A percentile compares a stretch with the other conserved stretches of the same genome.
phyloP scores from a whole-genome alignment of 805 yeast genomes.

The Zygotorulaspora sp. region DNA sequence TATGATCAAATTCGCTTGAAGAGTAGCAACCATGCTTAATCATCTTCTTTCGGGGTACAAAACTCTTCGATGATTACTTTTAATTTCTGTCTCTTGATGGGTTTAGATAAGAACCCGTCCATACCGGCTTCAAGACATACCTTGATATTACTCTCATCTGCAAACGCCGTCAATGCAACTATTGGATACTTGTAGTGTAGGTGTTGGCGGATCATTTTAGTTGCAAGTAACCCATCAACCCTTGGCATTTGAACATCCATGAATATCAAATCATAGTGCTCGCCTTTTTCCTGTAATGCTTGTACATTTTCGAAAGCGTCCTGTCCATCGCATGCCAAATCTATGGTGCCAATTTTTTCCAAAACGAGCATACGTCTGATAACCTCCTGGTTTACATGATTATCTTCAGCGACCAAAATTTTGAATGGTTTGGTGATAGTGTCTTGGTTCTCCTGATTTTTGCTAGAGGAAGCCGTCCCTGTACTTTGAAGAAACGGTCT shows the following conservation, averaged over 20 bases:
- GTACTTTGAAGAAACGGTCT: conserved; percentile 38
- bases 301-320: conserved; percentile 75
- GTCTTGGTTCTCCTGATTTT: conserved; percentile 17
- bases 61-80: conserved; percentile 46
- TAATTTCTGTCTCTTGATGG: conserved; percentile 68
- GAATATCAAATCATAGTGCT: conserved; percentile 65
- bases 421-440: conserved; percentile 27
- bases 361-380: conserved; percentile 80
- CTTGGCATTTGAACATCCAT: conserved; percentile 99
- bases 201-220: conserved; percentile 63
- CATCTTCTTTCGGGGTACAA: too few species aligned
- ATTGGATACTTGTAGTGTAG: conserved; percentile 65
- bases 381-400: conserved; percentile 90
- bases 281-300: conserved; percentile 40
- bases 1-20: too few species aligned
- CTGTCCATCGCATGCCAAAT: conserved; percentile 83
- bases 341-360: conserved; percentile 70
- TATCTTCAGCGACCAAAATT: conserved; percentile 90
- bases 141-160: conserved; percentile 83
- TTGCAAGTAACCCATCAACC: conserved; percentile 83
- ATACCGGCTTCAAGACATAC: conserved; percentile 88
- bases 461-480: conserved; percentile 38
- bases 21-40: too few species aligned
- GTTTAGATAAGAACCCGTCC: conserved; percentile 87
- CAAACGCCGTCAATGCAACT: conserved; percentile 92